Evolutionary conservation across 306 rosid species (phyloP).

Genomic region (Lablab purpureus): DNA sequence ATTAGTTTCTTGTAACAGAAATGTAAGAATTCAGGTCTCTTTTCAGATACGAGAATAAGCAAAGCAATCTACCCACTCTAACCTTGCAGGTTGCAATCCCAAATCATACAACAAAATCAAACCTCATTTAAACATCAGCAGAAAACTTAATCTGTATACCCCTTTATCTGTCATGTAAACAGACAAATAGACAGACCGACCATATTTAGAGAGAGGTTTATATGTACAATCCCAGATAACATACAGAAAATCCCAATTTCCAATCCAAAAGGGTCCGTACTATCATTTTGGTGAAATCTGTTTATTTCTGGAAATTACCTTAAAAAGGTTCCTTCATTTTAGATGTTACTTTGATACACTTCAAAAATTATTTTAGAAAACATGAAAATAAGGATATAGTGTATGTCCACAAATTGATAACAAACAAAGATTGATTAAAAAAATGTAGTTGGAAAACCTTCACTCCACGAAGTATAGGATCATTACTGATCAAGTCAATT

Average conservation of each 20-base stretch:
- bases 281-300: not conserved
- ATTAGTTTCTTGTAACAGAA: conserved; percentile 23
- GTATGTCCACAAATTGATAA: conserved; percentile 9
- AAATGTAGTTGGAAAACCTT: conserved; percentile 68
- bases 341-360: conserved; percentile 31
- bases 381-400: not conserved
- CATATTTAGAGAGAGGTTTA: conserved; percentile 16
- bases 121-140: conserved; percentile 3
- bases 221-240: not conserved
- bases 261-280: not conserved
- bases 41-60: not conserved
- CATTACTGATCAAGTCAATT: conserved; percentile 89
- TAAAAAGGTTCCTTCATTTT: conserved; percentile 24
- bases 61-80: conserved; percentile 10
- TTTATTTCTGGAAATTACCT: conserved; percentile 3
- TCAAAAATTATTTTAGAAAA: not conserved
- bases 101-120: not conserved
- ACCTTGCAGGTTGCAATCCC: not conserved
- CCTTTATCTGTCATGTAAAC: not conserved
- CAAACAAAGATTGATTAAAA: conserved; percentile 17
- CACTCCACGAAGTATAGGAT: conserved; percentile 85
- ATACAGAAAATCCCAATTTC: not conserved
- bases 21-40: not conserved
- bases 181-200: conserved; percentile 8
- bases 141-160: conserved; percentile 1